Evolutionary conservation across 148 eudicot genomes (phyloP).

Genomic region (Limonium bicolor): DNA sequence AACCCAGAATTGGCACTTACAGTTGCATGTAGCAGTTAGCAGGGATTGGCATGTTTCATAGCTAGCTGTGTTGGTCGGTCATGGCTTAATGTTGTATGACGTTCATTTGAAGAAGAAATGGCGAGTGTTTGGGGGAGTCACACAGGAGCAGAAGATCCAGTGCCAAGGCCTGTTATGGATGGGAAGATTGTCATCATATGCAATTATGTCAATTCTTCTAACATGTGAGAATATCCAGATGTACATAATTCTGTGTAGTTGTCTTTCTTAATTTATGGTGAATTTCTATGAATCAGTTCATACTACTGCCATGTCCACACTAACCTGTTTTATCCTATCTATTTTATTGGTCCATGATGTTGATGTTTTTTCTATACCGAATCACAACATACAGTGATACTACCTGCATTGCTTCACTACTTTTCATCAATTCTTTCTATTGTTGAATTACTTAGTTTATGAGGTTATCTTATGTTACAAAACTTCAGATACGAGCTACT

Average conservation of each 20-base stretch:
- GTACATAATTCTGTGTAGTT: constrained; percentile 6
- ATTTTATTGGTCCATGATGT: not conserved
- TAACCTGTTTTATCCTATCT: not conserved
- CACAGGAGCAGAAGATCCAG: constrained; percentile 91
- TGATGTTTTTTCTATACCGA: too few species aligned
- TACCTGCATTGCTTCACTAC: too few species aligned
- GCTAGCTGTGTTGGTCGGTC: constrained; percentile 90
- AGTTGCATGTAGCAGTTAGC: constrained; percentile 86
- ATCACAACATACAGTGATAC: too few species aligned
- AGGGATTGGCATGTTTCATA: constrained; percentile 84
- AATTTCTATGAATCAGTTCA: not conserved
- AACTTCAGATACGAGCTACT: constrained; percentile 90
- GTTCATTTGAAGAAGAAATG: constrained; percentile 68
- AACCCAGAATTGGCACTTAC: constrained; percentile 92
- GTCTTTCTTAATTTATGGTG: constrained; percentile 1
- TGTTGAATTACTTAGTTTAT: too few species aligned
- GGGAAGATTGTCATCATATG: constrained; percentile 96
- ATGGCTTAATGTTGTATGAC: constrained; percentile 83
- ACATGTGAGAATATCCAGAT: constrained; percentile 39
- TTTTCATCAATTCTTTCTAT: too few species aligned
- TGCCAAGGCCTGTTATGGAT: constrained; percentile 98
- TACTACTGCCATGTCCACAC: not conserved
- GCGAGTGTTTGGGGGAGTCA: constrained; percentile 92
- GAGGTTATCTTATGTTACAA: too few species aligned
- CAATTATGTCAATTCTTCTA: constrained; percentile 66